Conservation (phyloP, 768 basidiomycete species). For the Podaxis sp. region DNA sequence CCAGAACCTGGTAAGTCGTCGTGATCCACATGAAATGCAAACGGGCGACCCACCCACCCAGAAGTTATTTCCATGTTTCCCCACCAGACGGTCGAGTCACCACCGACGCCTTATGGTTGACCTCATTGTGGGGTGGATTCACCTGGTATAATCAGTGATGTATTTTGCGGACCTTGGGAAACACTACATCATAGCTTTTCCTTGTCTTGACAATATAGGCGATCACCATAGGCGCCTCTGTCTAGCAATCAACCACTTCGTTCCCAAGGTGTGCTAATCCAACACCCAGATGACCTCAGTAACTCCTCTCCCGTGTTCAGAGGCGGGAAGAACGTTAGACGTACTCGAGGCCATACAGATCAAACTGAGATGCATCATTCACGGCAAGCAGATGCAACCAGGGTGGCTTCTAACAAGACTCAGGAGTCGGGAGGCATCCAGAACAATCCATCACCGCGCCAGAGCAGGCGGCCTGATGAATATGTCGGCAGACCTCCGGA, state of each 20-base stretch:
- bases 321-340: neutral
- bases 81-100: neutral
- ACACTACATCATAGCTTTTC: neutral
- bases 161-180: neutral
- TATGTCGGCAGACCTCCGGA: neutral
- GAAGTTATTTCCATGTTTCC: neutral
- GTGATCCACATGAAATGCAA: neutral
- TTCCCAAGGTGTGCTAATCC: neutral
- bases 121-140: neutral
- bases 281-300: neutral
- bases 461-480: neutral
- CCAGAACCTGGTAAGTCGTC: neutral
- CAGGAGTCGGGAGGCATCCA: neutral
- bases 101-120: neutral
- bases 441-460: neutral
- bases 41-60: neutral
- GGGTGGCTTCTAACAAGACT: too few species aligned
- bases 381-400: neutral
- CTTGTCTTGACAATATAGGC: neutral
- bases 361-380: neutral
- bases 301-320: neutral
- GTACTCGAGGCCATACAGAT: neutral
- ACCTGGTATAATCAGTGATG: neutral
- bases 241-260: neutral
- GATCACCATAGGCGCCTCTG: neutral